Evolutionary conservation across 805 yeast genomes (phyloP).

Genomic region (Zygosaccharomyces pseudorouxii): DNA sequence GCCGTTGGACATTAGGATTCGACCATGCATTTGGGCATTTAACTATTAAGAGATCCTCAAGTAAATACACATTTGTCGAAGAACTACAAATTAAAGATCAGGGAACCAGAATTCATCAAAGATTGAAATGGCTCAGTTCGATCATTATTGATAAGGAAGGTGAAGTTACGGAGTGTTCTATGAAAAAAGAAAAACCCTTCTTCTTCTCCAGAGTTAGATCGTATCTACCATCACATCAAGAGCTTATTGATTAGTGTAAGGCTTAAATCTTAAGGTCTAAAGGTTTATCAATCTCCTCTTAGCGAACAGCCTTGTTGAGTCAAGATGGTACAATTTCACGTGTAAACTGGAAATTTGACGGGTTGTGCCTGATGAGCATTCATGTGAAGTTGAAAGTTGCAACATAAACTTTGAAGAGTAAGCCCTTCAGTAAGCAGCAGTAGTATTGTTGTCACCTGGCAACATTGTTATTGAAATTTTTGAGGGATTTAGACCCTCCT

Average conservation of each 20-base stretch:
- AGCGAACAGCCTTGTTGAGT: no score
- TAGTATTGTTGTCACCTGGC: no score
- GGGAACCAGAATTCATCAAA: slow-evolving; percentile 62
- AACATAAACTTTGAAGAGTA: neutral
- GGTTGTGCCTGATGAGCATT: neutral
- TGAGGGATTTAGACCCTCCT: no score
- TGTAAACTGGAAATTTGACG: neutral
- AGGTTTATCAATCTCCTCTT: no score
- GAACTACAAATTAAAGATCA: slow-evolving; percentile 53
- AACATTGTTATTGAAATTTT: no score
- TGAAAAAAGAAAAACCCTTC: slow-evolving; percentile 74
- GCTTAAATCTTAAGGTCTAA: no score
- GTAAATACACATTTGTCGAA: slow-evolving; percentile 59
- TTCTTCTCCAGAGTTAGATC: slow-evolving; percentile 61
- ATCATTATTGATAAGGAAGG: slow-evolving; percentile 55
- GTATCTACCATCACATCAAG: slow-evolving; percentile 12
- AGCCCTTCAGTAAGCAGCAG: no score
- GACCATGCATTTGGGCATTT: slow-evolving; percentile 49
- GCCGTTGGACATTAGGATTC: slow-evolving; percentile 54
- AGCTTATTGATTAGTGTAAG: no score
- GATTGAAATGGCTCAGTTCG: slow-evolving; percentile 66
- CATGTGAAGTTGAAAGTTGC: slow-evolving; percentile 12
- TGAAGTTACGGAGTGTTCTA: slow-evolving; percentile 49
- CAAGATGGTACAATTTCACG: neutral
- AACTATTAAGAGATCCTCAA: slow-evolving; percentile 52